A percentile compares a stretch with the other conserved stretches of the same genome.
These are phyloP conservation scores for Amylocarpus encephaloides DNA, from an alignment of 2,329 filamentous ascomycete genomes.

Conservation along the genomic window DNA sequence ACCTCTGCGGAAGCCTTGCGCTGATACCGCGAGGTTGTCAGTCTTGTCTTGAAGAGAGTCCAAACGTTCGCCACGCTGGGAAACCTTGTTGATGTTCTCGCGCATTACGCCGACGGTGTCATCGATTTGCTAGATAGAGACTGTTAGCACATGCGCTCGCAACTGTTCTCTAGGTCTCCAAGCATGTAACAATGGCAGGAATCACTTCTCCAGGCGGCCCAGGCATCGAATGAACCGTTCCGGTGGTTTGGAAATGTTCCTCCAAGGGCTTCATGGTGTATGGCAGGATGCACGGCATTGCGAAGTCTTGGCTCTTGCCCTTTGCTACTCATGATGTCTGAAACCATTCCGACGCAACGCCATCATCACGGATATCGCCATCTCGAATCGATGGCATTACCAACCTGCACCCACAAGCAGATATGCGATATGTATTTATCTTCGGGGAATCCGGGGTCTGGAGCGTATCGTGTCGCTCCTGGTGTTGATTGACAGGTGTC, in stretches of 20 bases:
- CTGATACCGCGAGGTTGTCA: slow-evolving; percentile 85
- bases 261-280: not conserved
- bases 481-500: not conserved
- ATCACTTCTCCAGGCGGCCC: not conserved
- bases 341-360: slow-evolving; percentile 17
- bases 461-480: no score
- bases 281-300: not conserved
- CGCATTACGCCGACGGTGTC: slow-evolving; percentile 92
- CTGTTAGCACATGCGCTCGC: slow-evolving; percentile 16
- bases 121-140: slow-evolving; percentile 75
- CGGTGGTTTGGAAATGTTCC: not conserved
- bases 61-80: slow-evolving; percentile 82
- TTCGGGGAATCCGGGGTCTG: no score
- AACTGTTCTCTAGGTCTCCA: not conserved
- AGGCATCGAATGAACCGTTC: not conserved
- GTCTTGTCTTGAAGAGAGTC: slow-evolving; percentile 91
- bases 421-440: no score
- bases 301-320: not conserved
- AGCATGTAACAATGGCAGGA: not conserved
- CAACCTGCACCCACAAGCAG: not conserved
- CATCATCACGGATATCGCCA: slow-evolving; percentile 6
- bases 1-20: slow-evolving; percentile 90
- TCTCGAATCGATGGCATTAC: not conserved
- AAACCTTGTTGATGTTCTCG: slow-evolving; percentile 95
- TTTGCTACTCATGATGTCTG: slow-evolving; percentile 9